Evolutionary conservation across 208 protist genomes (phyloP).

Genomic region (Histomonas meleagridis): DNA sequence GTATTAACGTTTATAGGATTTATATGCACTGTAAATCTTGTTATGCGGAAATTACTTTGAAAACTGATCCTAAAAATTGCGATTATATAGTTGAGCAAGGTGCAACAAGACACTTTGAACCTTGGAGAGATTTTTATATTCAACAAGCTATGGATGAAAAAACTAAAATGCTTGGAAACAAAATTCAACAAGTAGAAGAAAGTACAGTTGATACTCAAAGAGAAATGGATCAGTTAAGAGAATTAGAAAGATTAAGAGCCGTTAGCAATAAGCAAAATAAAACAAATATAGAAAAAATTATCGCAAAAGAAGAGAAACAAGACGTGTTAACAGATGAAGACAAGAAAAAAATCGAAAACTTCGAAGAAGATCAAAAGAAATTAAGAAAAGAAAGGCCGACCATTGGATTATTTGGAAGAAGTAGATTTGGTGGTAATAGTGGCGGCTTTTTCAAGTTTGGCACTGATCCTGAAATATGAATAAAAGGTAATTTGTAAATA

Average conservation of each 20-base stretch:
- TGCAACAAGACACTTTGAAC: slow-evolving; percentile 58
- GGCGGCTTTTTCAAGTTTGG: no score
- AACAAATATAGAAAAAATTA: neutral
- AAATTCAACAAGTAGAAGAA: neutral
- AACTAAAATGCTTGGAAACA: neutral
- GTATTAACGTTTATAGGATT: slow-evolving; percentile 57
- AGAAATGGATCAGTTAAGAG: slow-evolving; percentile 20
- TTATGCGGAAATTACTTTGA: slow-evolving; percentile 60
- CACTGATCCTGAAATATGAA: no score
- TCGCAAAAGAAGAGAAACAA: neutral
- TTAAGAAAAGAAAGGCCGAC: neutral
- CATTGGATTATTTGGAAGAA: no score
- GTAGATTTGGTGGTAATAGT: no score
- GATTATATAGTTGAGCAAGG: slow-evolving; percentile 61
- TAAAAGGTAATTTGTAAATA: no score
- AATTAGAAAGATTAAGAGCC: neutral
- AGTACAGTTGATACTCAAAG: slow-evolving; percentile 1
- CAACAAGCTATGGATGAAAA: neutral
- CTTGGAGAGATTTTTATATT: slow-evolving; percentile 50
- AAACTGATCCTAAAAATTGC: slow-evolving; percentile 64
- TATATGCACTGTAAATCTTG: slow-evolving; percentile 63
- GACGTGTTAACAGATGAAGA: neutral
- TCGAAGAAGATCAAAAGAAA: neutral
- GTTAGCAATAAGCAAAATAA: neutral
- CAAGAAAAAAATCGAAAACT: neutral